phyloP scores from a whole-genome alignment of 805 yeast species.

The Candida sanyiensis region DNA sequence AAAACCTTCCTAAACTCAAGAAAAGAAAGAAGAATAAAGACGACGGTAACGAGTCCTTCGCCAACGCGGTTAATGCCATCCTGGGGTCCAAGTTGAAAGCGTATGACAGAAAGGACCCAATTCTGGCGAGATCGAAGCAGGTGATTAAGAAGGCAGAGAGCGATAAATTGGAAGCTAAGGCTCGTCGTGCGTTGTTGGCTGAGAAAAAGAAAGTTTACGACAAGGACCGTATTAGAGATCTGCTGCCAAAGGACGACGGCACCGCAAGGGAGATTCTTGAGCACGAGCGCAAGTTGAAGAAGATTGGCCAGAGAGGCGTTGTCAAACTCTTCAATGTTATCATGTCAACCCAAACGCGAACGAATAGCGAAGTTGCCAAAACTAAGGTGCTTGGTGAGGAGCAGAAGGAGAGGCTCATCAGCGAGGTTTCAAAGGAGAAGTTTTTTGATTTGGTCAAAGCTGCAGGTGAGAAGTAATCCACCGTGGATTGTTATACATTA shows the following conservation, averaged over 20 bases:
- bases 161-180: slow-evolving; percentile 79
- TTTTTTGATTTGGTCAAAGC: slow-evolving; percentile 83
- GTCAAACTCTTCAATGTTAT: slow-evolving; percentile 81
- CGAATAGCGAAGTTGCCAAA: slow-evolving; percentile 44
- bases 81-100: slow-evolving; percentile 83
- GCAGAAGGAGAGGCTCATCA: slow-evolving; percentile 54
- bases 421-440: slow-evolving; percentile 82
- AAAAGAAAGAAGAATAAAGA: slow-evolving; percentile 52
- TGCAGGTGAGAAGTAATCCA: slow-evolving; percentile 51
- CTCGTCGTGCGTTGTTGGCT: slow-evolving; percentile 57
- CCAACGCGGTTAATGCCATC: slow-evolving; percentile 78
- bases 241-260: slow-evolving; percentile 60
- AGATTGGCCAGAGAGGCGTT: slow-evolving; percentile 85
- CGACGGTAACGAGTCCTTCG: slow-evolving; percentile 74
- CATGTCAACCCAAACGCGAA: slow-evolving; percentile 65
- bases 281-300: slow-evolving; percentile 62
- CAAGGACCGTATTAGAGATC: slow-evolving; percentile 58
- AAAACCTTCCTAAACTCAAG: slow-evolving; percentile 40
- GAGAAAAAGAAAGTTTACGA: slow-evolving; percentile 70
- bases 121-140: slow-evolving; percentile 76
- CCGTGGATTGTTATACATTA: too few relatives aligned
- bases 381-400: slow-evolving; percentile 37
- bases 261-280: slow-evolving; percentile 56
- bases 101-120: slow-evolving; percentile 84
- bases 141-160: slow-evolving; percentile 68